phyloP scores from a whole-genome alignment of 2,329 filamentous ascomycete species.

The Sordariomycetes sp. region DNA sequence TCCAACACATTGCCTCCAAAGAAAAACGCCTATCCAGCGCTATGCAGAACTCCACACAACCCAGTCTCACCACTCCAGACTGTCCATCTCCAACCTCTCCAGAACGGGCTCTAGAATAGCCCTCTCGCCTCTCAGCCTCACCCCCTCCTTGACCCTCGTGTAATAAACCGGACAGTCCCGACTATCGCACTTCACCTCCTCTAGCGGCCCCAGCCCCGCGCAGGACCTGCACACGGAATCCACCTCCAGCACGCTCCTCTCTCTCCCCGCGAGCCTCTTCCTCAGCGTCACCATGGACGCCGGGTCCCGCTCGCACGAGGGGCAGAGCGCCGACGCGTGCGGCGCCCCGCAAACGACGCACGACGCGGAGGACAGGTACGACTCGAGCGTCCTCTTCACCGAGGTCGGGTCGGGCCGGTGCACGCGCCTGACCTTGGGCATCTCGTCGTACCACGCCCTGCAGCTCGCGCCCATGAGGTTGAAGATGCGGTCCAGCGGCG shows the following conservation, averaged over 20 bases:
- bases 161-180: slow-evolving; percentile 92
- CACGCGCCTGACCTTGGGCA: slow-evolving; percentile 81
- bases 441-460: slow-evolving; percentile 85
- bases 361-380: slow-evolving; percentile 73
- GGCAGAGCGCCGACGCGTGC: slow-evolving; percentile 40
- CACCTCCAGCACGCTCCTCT: slow-evolving; percentile 54
- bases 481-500: slow-evolving; percentile 91
- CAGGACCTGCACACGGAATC: slow-evolving; percentile 70
- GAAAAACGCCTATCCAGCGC: background rate
- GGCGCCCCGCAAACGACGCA: slow-evolving; percentile 68
- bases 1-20: background rate
- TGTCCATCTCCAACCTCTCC: slow-evolving; percentile 8
- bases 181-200: slow-evolving; percentile 79
- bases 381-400: slow-evolving; percentile 60
- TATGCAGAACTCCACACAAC: background rate
- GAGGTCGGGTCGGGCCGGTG: slow-evolving; percentile 16
- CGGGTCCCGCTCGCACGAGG: slow-evolving; percentile 41
- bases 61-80: background rate
- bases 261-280: slow-evolving; percentile 47
- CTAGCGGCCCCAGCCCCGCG: slow-evolving; percentile 58
- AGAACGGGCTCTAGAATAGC: background rate
- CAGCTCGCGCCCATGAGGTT: slow-evolving; percentile 92
- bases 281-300: slow-evolving; percentile 55
- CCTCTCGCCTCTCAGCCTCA: slow-evolving; percentile 29
- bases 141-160: slow-evolving; percentile 53